Evolutionary conservation across 768 basidiomycete genomes (phyloP), one percentile per base, ranked within the genome.

Genomic region (Leccinum incarnatum): DNA sequence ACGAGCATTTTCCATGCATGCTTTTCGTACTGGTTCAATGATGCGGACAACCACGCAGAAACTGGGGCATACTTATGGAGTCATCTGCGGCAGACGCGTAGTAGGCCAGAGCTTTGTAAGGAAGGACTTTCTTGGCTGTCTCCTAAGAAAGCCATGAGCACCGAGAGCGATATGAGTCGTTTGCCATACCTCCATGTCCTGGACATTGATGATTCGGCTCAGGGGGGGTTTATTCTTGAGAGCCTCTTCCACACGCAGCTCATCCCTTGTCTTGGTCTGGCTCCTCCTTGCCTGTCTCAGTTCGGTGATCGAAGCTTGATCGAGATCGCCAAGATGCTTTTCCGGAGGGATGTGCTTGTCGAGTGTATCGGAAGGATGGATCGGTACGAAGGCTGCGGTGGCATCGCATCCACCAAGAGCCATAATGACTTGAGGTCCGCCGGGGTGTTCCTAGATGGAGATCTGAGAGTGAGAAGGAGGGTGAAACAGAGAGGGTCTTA

Each of bases 61-160:
- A 40, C 5, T 47, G 27, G n/a, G 12, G 76, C 84, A 55, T 72
- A 93, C 93, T 77, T 63, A 88, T 81, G 67, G 89, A 87, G 67
- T 95, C 93, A 67, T 97, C 95, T 1, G 92, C 79, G 10, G 91
- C 89, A 23, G 93, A 94, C 6, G 85, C 83, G 72, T 95, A 95
- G 72, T 94, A 95, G 3, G 92, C 86, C 67, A 85, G 78, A 1
- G 92, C 92, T 63, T 86, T 89, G 67, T 84, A 79, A 4, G 86
- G 83, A 57, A 98, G 79, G 3, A 89, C 78, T 54, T 83, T 81
- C 66, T 81, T 83, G 9, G 94, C 94, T 21, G 91, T 81, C 29
- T 79, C 78, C 91, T 92, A 30, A n/a, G 15, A 11, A 5, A 40
- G 49, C 40, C 1, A 15, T 5, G 25, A 21, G 59, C 5, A 40